A percentile compares a stretch with the other conserved stretches of the same genome.
phyloP scores from a whole-genome alignment of 1,284 basidiomycete genomes.

The Puccinia triticina region DNA sequence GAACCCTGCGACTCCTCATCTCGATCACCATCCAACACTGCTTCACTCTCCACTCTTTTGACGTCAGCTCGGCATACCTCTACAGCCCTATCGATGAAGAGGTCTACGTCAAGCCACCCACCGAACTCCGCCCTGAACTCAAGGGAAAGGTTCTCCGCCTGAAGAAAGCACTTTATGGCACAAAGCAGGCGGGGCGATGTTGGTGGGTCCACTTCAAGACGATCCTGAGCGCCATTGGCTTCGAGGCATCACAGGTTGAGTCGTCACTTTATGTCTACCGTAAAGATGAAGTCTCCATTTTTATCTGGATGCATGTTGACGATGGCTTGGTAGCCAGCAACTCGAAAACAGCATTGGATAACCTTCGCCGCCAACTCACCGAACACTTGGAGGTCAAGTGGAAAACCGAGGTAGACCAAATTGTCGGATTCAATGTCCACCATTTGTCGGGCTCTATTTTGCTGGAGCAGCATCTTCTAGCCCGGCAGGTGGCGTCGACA shows the following conservation, averaged over 20 bases:
- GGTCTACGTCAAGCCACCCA: not conserved
- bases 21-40: not conserved
- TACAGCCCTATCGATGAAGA: slow-evolving; percentile 39
- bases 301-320: slow-evolving; percentile 34
- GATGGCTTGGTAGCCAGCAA: slow-evolving; percentile 2
- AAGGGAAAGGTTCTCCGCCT: slow-evolving; percentile 17
- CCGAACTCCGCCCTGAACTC: not conserved
- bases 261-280: not conserved
- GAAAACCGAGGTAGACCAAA: not conserved
- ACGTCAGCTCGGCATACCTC: slow-evolving; percentile 27
- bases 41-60: not conserved
- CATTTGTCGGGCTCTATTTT: not conserved
- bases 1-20: not conserved
- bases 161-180: slow-evolving; percentile 24
- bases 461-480: not conserved
- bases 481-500: not conserved
- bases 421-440: slow-evolving; percentile 11
- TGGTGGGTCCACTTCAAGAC: slow-evolving; percentile 16
- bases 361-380: not conserved
- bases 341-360: not conserved
- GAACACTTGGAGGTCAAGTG: not conserved
- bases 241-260: not conserved
- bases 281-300: not conserved
- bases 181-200: slow-evolving; percentile 23
- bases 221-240: not conserved